phyloP scores from a whole-genome alignment of 805 yeast genomes.

The Yamadazyma paraphyllophila region DNA sequence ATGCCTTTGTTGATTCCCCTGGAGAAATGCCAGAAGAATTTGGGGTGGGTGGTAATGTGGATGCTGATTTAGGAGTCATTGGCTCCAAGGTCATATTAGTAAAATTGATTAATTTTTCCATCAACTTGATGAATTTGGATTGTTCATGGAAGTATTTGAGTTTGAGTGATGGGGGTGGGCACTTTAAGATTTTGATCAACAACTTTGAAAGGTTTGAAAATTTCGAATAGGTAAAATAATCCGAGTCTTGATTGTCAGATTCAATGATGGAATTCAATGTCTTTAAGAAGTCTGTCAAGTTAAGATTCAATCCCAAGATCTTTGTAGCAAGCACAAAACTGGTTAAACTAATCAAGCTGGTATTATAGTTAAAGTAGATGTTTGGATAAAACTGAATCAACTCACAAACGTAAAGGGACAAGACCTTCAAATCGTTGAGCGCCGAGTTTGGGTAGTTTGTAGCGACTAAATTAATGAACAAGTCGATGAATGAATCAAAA shows the following conservation, averaged over 20 bases:
- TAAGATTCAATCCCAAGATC: slow-evolving; percentile 32
- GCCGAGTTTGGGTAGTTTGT: slow-evolving; percentile 24
- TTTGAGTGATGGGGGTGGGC: slow-evolving; percentile 47
- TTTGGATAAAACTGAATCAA: slow-evolving; percentile 61
- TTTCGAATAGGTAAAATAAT: slow-evolving; percentile 14
- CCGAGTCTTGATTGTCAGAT: slow-evolving; percentile 14
- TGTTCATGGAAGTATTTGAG: slow-evolving; percentile 42
- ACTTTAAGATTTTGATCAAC: slow-evolving; percentile 35
- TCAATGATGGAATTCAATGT: slow-evolving; percentile 17
- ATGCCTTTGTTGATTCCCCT: not conserved
- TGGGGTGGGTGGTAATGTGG: slow-evolving; percentile 26
- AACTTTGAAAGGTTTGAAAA: slow-evolving; percentile 19
- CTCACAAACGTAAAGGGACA: slow-evolving; percentile 64
- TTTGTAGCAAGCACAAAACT: slow-evolving; percentile 26
- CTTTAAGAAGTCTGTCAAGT: slow-evolving; percentile 19
- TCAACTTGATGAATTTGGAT: slow-evolving; percentile 33
- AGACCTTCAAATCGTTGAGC: slow-evolving; percentile 48
- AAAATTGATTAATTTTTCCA: slow-evolving; percentile 34
- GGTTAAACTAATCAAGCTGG: slow-evolving; percentile 51
- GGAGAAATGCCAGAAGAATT: slow-evolving; percentile 26
- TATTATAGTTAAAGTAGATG: slow-evolving; percentile 54
- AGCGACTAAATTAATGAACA: slow-evolving; percentile 44
- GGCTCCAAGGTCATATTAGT: slow-evolving; percentile 29
- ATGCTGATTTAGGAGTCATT: slow-evolving; percentile 28
- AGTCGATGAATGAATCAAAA: slow-evolving; percentile 61